Evolutionary conservation across 495 filamentous ascomycete species (phyloP), one percentile per base, ranked within the genome.

Genomic region (Neurospora tetrasperma): DNA sequence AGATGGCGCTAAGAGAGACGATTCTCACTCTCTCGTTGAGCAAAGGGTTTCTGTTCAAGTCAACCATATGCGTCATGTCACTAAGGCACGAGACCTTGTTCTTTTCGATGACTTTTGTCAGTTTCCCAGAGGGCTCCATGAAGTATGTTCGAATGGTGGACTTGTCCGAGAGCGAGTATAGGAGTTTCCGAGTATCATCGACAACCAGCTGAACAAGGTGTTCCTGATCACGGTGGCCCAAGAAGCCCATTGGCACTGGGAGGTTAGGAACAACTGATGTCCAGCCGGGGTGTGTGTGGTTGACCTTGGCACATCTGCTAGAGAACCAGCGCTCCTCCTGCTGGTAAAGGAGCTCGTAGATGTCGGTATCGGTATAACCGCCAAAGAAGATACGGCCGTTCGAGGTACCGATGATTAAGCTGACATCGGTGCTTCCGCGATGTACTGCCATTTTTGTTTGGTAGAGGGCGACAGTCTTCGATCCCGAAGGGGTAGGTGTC

Each of bases 281-380:
- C 76, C 94, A 88, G 8, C 92, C 88, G n/a, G 89, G 91, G 71
- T 87, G 89, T 2, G 94, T 93, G 77, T 97, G 96, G 79, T 94
- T 95, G 54, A 96, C 85, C 78, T 93, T 96, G 14, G 87, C 87
- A 78, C 91, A 94, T 72, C 90, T 87, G 76, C 89, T 92, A 68
- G 90, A 86, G 78, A 98, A 99, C 96, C 96, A 99, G 75, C 90
- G 91, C 80, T 98, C 96, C 80, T 98, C 93, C 80, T 96, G 92
- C 80, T 98, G 94, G 82, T 99, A 99, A 69, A 90, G 92, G 41
- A 98, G 85, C 83, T 99, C 96, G 79, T 95, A 92, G 70, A 99
- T 88, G 78, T 98, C 93, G 73, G 90, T 91, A 78, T 94, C 93
- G 20, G 84, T 86, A 27, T 86, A 86, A n/a, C 94, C 93, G 38